phyloP scores from a whole-genome alignment of 768 basidiomycete species.

The Exidia glandulosa region DNA sequence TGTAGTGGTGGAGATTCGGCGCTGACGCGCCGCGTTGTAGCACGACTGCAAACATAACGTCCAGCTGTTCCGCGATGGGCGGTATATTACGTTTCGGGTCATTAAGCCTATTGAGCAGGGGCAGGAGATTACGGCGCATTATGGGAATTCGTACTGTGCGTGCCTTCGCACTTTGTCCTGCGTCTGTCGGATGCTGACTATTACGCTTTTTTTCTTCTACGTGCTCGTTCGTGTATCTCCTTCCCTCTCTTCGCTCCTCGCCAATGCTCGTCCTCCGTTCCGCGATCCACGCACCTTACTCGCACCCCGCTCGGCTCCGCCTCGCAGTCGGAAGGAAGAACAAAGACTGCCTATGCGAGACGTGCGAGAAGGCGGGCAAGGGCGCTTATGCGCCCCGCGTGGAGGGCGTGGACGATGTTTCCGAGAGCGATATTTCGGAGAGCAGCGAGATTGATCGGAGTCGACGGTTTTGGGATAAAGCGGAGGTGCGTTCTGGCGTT shows the following conservation, averaged over 20 bases:
- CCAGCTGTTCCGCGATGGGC: constrained; percentile 78
- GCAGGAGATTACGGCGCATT: constrained; percentile 84
- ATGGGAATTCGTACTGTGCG: constrained; percentile 85
- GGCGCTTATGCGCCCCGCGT: constrained; percentile 60
- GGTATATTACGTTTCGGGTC: constrained; percentile 81
- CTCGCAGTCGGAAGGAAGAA: constrained; percentile 52
- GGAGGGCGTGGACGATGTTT: constrained; percentile 38
- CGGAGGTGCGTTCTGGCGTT: constrained; percentile 12
- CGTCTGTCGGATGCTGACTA: no score
- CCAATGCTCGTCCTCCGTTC: not conserved
- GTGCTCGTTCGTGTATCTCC: constrained; percentile 7
- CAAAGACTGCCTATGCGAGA: constrained; percentile 74
- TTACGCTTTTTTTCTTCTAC: constrained; percentile 6
- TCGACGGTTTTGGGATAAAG: not conserved
- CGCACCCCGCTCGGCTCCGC: constrained; percentile 1
- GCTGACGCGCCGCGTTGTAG: constrained; percentile 22
- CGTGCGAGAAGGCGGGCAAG: constrained; percentile 63
- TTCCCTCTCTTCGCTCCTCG: not conserved
- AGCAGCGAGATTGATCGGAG: constrained; percentile 6
- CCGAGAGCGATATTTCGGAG: constrained; percentile 31
- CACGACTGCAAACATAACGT: constrained; percentile 88
- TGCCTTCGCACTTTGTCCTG: constrained; percentile 12
- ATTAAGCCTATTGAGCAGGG: constrained; percentile 66
- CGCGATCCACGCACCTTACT: not conserved
- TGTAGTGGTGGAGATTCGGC: no score